Evolutionary conservation across 192 early-diverging fungal species (phyloP).

Genomic region (Umbelopsis ramanniana): DNA sequence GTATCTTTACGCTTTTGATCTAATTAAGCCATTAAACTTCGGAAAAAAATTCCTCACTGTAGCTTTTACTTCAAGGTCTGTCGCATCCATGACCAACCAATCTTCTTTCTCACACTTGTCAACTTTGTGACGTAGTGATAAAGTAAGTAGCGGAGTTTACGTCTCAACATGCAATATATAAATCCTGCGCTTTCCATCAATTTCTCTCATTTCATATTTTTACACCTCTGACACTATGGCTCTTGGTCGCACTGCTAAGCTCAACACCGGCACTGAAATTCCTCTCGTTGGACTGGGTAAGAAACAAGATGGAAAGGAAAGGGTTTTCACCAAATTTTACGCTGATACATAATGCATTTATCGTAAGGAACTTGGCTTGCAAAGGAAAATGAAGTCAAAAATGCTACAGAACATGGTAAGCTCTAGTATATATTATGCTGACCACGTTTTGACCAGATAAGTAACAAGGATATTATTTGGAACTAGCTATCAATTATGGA

Average conservation of each 20-base stretch:
- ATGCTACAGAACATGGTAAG: slow-evolving; percentile 52
- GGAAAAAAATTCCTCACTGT: too few relatives aligned
- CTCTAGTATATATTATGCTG: neutral
- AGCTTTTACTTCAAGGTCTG: too few relatives aligned
- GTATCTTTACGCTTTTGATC: too few relatives aligned
- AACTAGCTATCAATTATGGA: slow-evolving; percentile 64
- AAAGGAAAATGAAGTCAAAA: slow-evolving; percentile 53
- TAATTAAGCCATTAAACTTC: too few relatives aligned
- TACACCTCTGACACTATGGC: neutral
- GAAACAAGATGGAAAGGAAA: neutral
- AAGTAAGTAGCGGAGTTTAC: too few relatives aligned
- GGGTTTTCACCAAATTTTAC: neutral
- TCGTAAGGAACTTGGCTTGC: slow-evolving; percentile 58
- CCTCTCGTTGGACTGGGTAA: slow-evolving; percentile 66
- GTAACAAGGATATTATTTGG: neutral
- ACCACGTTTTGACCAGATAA: neutral
- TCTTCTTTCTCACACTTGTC: too few relatives aligned
- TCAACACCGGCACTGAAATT: slow-evolving; percentile 68
- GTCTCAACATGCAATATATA: too few relatives aligned
- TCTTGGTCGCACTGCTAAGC: slow-evolving; percentile 28
- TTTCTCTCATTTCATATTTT: neutral
- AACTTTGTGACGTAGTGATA: too few relatives aligned
- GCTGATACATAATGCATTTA: neutral
- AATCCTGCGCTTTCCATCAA: neutral
- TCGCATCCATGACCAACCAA: too few relatives aligned